Evolutionary conservation across 176 grass and related monocot genomes (phyloP), one percentile per base, ranked within the genome.

Genomic region (Echinochloa phyllopogon): DNA sequence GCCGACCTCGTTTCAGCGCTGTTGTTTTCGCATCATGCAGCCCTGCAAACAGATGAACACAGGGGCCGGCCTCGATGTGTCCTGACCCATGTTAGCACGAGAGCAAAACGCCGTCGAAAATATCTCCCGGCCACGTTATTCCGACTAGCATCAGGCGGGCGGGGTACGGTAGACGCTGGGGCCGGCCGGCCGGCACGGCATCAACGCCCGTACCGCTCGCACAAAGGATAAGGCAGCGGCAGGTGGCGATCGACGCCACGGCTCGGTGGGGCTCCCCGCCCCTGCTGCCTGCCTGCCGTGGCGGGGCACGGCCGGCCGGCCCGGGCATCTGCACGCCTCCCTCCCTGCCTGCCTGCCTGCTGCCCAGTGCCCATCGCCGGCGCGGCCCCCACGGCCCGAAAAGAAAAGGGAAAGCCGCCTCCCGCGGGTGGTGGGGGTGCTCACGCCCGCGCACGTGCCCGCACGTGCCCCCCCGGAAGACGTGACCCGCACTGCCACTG

Each of bases 381-480:
- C 42, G 37, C 33, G 42, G 17, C 73, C 80, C 65, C 84, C 79
- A 15, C 37, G 5, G 21, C 43, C 43, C 14, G 10, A 74, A 68
- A 50, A 8, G n/a, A n/a, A n/a, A n/a, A n/a, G n/a, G n/a, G 45
- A 87, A 85, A 84, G 84, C 84, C 44, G 77, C 21, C 13, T 15
- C 44, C 62, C 43, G 49, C 50, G 48, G 47, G 86, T 18, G 82
- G 89, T 86, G 81, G 81, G 78, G 49, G 82, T 29, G 57, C 90
- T 84, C 82, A 81, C 90, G 84, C 80, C 80, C 37, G 59, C 64
- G 89, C 94, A 94, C 89, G 89, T 96, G 94, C 61, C 0, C 27
- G 62, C 87, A 90, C 86, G 85, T 91, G 88, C 50, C 49, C 42
- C 41, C n/a, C n/a, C n/a, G n/a, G 72, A 41, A 51, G 89, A 70